These are phyloP conservation scores for Leptographium radiaticola DNA, from an alignment of 2,329 filamentous ascomycete species.

Conservation along the genomic window DNA sequence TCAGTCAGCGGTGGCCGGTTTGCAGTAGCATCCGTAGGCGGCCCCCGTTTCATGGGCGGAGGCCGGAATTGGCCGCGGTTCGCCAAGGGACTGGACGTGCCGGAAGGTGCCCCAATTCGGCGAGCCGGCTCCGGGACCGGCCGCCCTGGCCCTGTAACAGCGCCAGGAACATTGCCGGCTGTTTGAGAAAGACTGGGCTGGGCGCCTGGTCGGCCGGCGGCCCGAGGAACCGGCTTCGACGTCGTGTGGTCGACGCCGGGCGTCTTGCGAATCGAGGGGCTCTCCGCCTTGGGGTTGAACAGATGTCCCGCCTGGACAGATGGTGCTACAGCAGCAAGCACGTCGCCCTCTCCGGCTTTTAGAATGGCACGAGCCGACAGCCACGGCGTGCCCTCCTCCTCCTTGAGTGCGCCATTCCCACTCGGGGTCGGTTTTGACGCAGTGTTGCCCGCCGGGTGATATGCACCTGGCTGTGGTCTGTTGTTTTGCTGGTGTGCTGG, in stretches of 20 bases:
- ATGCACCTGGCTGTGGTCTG: neutral
- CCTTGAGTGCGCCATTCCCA: neutral
- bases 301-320: conserved; percentile 33
- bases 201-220: conserved; percentile 16
- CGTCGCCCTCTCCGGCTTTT: conserved; percentile 36
- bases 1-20: conserved; percentile 35
- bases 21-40: conserved; percentile 13
- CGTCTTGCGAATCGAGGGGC: conserved; percentile 79
- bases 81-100: conserved; percentile 39
- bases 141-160: neutral
- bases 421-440: conserved; percentile 10
- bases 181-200: neutral
- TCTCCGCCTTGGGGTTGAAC: conserved; percentile 65
- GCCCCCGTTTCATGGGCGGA: conserved; percentile 43
- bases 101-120: conserved; percentile 45
- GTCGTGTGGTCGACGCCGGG: conserved; percentile 72
- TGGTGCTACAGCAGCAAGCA: conserved; percentile 25
- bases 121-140: conserved; percentile 29
- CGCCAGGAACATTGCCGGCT: neutral
- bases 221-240: conserved; percentile 57
- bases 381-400: conserved; percentile 42
- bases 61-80: conserved; percentile 48
- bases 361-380: conserved; percentile 57
- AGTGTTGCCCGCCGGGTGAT: neutral
- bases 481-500: conserved; percentile 1